Evolutionary conservation across 768 basidiomycete species (phyloP).

Genomic region (Mycena latifolia): DNA sequence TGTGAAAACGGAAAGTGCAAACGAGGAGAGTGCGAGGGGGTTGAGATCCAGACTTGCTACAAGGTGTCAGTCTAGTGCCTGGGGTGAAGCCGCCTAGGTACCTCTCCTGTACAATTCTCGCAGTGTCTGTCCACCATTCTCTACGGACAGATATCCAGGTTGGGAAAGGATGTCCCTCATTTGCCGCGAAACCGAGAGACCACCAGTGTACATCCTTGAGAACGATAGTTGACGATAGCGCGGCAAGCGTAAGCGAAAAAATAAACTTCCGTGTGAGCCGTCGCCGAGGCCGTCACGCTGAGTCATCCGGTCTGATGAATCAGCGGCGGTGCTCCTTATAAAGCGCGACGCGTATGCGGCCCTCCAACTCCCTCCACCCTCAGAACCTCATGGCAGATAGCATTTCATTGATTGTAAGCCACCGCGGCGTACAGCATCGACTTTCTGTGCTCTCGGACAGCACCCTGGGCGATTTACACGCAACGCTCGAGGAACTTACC

Average conservation of each 20-base stretch:
- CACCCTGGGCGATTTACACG: slow-evolving; percentile 65
- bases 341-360: too few relatives aligned
- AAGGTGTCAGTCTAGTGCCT: background rate
- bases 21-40: slow-evolving; percentile 40
- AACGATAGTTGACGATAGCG: too few relatives aligned
- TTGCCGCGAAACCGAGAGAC: slow-evolving; percentile 43
- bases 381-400: slow-evolving; percentile 32
- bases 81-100: too few relatives aligned
- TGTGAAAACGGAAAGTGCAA: slow-evolving; percentile 44
- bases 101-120: slow-evolving; percentile 45
- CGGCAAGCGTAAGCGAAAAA: too few relatives aligned
- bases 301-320: too few relatives aligned
- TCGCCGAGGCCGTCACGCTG: too few relatives aligned
- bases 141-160: slow-evolving; percentile 42
- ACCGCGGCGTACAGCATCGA: slow-evolving; percentile 61
- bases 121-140: slow-evolving; percentile 44
- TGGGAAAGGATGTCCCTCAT: slow-evolving; percentile 44
- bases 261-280: too few relatives aligned
- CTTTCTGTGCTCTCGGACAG: slow-evolving; percentile 63
- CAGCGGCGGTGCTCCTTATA: too few relatives aligned
- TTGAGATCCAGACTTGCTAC: slow-evolving; percentile 44
- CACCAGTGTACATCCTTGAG: slow-evolving; percentile 35
- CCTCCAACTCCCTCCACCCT: too few relatives aligned
- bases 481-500: slow-evolving; percentile 71
- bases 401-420: slow-evolving; percentile 48